Evolutionary conservation across 176 grass and related monocot genomes (phyloP), one percentile per base, ranked within the genome.

Genomic region (Poa pratensis): DNA sequence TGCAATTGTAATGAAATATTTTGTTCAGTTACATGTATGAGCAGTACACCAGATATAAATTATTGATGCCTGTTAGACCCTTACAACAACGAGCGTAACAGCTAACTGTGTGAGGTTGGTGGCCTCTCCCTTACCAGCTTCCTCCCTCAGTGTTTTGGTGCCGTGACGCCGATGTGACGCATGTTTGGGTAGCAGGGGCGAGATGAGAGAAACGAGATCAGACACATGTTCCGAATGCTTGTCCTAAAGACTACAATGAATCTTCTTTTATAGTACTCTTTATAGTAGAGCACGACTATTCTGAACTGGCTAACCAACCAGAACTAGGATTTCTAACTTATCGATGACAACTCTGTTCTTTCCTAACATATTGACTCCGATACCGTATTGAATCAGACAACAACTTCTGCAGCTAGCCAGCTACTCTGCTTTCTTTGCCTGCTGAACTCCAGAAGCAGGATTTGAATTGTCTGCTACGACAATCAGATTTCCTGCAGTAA

Each of bases 1-100:
- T 65, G 55, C 12, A 62, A 86, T 74, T 83, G 53, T 72, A 60
- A 83, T 83, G 32, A 11, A 82, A 72, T 1, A 71, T 42, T 19
- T 59, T 72, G 67, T 58, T 62, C 14, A 45, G 80, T 59, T 73
- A 55, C 49, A 70, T 54, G 39, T 63, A 65, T 18, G 60, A 17
- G 77, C 20, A 61, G 35, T 62, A 24, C 15, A 45, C 7, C 22
- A 79, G 14, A 61, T 78, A 39, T 45, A 13, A 39, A 73, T 3
- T 49, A 24, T 73, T 73, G 70, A 73, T 73, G 70, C 70, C 6
- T 49, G 70, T 73, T 73, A 73, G 23, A 24, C 23, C 40, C 70
- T 73, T 73, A 24, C 70, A 73, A 73, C n/a, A 48, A 46, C 13
- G 45, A 73, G 22, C 42, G 22, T 49, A 15, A 49, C 23, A 49